A percentile compares a stretch with the other conserved stretches of the same genome.
These are phyloP conservation scores for Laguncularia racemosa DNA, from an alignment of 345 rosid species.

Conservation along the genomic window DNA sequence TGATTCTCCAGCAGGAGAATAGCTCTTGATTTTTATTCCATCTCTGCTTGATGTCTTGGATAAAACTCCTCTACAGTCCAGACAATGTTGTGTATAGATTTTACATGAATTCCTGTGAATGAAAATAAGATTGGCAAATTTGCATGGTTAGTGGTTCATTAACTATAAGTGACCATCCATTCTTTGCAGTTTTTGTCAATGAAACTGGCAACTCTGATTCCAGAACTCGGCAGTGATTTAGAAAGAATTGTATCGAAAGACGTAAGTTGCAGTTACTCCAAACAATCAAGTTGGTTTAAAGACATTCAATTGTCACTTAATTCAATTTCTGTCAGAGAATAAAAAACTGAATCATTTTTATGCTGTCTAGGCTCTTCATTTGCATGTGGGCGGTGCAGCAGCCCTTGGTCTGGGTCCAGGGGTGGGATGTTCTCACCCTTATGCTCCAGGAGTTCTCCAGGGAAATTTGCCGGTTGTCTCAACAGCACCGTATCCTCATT, in stretches of 20 bases:
- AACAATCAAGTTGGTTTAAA: too few species aligned
- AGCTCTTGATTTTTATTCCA: not conserved
- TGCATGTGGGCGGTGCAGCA: constrained; percentile 38
- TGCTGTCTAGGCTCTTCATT: constrained; percentile 47
- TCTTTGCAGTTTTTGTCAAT: constrained; percentile 76
- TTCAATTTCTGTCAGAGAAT: not conserved
- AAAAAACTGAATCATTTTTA: constrained; percentile 6
- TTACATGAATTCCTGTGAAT: not conserved
- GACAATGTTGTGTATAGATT: too few species aligned
- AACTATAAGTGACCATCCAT: not conserved
- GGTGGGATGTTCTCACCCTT: constrained; percentile 35
- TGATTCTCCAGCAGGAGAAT: too few species aligned
- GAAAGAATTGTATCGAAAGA: constrained; percentile 79
- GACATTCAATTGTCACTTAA: too few species aligned
- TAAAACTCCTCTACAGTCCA: too few species aligned
- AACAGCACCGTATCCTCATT: constrained; percentile 45
- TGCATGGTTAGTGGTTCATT: not conserved
- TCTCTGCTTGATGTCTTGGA: not conserved
- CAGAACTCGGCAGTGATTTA: constrained; percentile 58
- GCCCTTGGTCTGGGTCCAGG: constrained; percentile 36
- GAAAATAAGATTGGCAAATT: not conserved
- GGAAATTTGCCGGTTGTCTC: constrained; percentile 42
- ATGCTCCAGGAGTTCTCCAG: constrained; percentile 33
- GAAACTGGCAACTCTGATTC: constrained; percentile 96
- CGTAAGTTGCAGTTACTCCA: constrained; percentile 31